Percentiles rank a stretch among this genome's conserved stretches.
Evolutionary conservation across 768 basidiomycete species (phyloP).

Genomic region (Agaricus sinodeliciosus): DNA sequence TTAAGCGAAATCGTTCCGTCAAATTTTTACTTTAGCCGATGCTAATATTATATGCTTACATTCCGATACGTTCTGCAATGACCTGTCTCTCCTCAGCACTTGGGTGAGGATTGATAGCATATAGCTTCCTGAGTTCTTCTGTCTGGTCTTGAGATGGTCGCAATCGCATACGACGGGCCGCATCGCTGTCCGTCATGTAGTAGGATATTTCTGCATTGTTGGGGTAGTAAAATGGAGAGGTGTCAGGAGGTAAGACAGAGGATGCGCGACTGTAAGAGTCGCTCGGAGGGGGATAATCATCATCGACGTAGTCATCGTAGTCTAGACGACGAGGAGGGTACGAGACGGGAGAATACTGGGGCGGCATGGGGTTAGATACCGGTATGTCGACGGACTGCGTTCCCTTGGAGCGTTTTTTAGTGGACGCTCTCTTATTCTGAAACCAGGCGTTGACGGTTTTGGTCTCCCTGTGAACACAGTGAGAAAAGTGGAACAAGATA

Average conservation of each 20-base stretch:
- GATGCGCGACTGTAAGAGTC: conserved; percentile 21
- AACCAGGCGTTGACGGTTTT: conserved; percentile 87
- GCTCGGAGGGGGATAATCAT: conserved; percentile 27
- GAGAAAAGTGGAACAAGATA: conserved; percentile 11
- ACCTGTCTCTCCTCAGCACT: conserved; percentile 59
- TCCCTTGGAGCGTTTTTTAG: conserved; percentile 50
- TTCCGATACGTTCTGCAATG: conserved; percentile 64
- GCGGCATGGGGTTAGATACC: conserved; percentile 11
- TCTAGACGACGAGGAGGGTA: conserved; percentile 19
- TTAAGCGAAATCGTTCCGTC: conserved; percentile 24
- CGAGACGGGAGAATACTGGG: conserved; percentile 21
- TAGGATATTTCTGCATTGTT: conserved; percentile 44
- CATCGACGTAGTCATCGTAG: conserved; percentile 24
- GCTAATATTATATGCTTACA: conserved; percentile 43
- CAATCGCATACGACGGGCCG: conserved; percentile 36
- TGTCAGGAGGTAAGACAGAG: conserved; percentile 26
- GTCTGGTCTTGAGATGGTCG: conserved; percentile 59
- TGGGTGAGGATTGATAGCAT: conserved; percentile 60
- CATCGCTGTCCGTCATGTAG: conserved; percentile 41
- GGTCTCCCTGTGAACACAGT: conserved; percentile 50
- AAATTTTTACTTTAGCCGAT: conserved; percentile 17
- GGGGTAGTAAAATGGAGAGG: conserved; percentile 34
- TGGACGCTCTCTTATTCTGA: conserved; percentile 80
- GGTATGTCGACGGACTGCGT: conserved; percentile 19
- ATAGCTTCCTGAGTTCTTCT: conserved; percentile 63